Conservation (phyloP, 2,329 filamentous ascomycete genomes). For the Xylaria arbuscula region DNA sequence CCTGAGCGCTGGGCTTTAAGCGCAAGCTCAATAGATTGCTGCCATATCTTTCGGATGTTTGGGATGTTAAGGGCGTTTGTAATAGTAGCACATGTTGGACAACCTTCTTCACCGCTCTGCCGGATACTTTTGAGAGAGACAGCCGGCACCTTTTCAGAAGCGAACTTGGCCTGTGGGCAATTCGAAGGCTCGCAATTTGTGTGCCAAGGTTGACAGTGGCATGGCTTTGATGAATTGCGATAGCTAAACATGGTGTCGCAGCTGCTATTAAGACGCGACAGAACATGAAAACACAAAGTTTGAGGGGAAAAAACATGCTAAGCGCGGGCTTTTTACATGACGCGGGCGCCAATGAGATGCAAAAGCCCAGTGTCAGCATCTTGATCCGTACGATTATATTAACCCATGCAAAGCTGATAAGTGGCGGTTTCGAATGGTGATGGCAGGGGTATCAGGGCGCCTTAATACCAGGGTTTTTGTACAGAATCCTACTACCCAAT, state of each 20-base stretch:
- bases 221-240: background rate
- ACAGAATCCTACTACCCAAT: background rate
- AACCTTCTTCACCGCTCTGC: slow-evolving; percentile 12
- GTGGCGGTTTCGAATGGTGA: background rate
- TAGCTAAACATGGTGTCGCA: background rate
- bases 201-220: slow-evolving; percentile 9
- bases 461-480: background rate
- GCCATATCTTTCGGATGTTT: slow-evolving; percentile 17
- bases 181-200: slow-evolving; percentile 5
- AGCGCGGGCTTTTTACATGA: background rate
- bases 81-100: slow-evolving; percentile 23
- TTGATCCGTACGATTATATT: background rate
- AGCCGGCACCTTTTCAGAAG: background rate
- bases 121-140: background rate
- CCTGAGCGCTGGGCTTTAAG: background rate
- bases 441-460: background rate
- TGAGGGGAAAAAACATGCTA: background rate
- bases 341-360: too few species aligned
- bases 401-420: background rate
- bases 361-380: background rate
- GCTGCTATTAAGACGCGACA: background rate
- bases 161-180: slow-evolving; percentile 11
- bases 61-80: slow-evolving; percentile 11
- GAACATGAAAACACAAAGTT: background rate
- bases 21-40: slow-evolving; percentile 15